Evolutionary conservation across 2,329 filamentous ascomycete genomes (phyloP).

Genomic region (Fusarium chlamydosporum): DNA sequence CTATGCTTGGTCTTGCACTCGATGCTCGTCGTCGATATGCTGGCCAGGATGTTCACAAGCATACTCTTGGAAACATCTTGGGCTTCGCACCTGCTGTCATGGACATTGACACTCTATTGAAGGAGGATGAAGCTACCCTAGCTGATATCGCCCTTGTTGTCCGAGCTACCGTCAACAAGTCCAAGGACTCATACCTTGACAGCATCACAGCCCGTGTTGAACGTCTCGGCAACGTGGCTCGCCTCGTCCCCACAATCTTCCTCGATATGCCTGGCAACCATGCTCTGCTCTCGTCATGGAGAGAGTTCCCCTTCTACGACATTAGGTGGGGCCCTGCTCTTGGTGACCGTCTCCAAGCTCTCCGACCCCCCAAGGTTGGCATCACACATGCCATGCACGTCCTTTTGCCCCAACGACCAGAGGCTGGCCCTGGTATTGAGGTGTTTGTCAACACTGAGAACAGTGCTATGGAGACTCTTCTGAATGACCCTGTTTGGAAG

Average conservation of each 20-base stretch:
- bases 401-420: slow-evolving; percentile 3
- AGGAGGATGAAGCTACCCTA: not conserved
- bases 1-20: slow-evolving; percentile 14
- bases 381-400: slow-evolving; percentile 26
- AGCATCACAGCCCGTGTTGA: slow-evolving; percentile 8
- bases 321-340: slow-evolving; percentile 22
- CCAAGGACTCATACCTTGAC: slow-evolving; percentile 3
- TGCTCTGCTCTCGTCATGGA: slow-evolving; percentile 18
- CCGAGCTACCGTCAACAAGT: slow-evolving; percentile 20
- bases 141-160: slow-evolving; percentile 20
- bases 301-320: slow-evolving; percentile 26
- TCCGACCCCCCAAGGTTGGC: slow-evolving; percentile 11
- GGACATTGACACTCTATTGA: slow-evolving; percentile 15
- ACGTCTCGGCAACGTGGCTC: not conserved
- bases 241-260: slow-evolving; percentile 9
- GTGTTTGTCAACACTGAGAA: slow-evolving; percentile 20
- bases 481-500: slow-evolving; percentile 9
- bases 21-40: slow-evolving; percentile 23
- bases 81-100: slow-evolving; percentile 19
- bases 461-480: slow-evolving; percentile 3
- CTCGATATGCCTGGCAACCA: slow-evolving; percentile 25
- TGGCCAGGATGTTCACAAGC: slow-evolving; percentile 13
- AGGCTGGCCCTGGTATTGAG: slow-evolving; percentile 16
- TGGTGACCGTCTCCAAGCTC: not conserved
- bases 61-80: slow-evolving; percentile 19